Percentiles rank a stretch among this genome's conserved stretches.
Evolutionary conservation across 305 asterid genomes (phyloP).

Genomic region (Lippia alba): DNA sequence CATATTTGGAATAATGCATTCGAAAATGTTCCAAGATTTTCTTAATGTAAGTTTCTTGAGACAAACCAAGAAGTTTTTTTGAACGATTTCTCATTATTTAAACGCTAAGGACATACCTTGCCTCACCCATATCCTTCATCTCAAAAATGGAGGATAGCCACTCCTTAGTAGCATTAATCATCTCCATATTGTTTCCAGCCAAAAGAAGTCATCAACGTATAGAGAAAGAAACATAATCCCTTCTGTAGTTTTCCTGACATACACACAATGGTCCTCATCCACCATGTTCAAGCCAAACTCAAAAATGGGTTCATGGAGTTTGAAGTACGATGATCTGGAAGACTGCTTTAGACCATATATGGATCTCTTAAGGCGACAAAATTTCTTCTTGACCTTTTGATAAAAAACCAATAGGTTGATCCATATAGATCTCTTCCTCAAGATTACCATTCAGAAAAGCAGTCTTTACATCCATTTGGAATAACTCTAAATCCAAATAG

Average conservation of each 20-base stretch:
- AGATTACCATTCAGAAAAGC: background rate
- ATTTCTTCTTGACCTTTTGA: background rate
- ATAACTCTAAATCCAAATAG: no score
- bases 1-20: no score
- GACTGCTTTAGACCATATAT: background rate
- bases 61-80: no score
- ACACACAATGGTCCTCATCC: background rate
- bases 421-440: background rate
- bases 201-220: background rate
- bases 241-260: background rate
- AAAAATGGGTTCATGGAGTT: background rate
- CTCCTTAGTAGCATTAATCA: background rate
- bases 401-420: background rate
- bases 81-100: no score
- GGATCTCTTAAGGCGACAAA: background rate
- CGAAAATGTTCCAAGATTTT: no score
- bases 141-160: no score
- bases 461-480: background rate
- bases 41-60: no score
- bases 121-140: no score
- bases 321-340: background rate
- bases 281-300: background rate
- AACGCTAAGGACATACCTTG: no score
- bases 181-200: background rate
- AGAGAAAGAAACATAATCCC: background rate